Evolutionary conservation across 768 basidiomycete genomes (phyloP), one percentile per base, ranked within the genome.

Genomic region (Hydnum rufescens): DNA sequence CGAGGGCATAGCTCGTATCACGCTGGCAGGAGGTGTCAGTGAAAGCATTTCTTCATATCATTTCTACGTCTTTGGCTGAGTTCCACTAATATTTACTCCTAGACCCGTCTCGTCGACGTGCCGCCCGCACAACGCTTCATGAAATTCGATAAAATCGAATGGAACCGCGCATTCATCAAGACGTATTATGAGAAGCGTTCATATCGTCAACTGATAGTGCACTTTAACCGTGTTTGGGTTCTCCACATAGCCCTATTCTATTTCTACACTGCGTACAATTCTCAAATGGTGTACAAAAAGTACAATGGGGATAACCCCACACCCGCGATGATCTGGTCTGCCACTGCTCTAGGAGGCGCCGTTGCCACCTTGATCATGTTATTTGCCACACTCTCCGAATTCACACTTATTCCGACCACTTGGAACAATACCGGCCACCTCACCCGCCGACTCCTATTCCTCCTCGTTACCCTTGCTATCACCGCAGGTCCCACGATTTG

Each of bases 161-260:
- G 95, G 95, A 82, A 82, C 61, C 74, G 80, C 26, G 90, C 80
- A 3, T 97, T 97, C 67, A 93, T 90, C 84, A 97, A 99, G 71
- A 97, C 93, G 0, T 99, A 97, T 67, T 89, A 82, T 57, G 95
- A 99, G 66, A 89, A 90, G 62, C 88, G 95, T 29, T 92, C 92
- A 0, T 89, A 93, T 65, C 84, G 89, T 36, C 95, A 99, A 65
- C 74, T 97, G 1, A 74, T 97, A 54, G 93, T 99, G 74, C 96
- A 99, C 73, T 99, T 99, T 72, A 97, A 97, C 70, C 86, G 93
- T 48, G 86, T 99, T 59, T 99, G 95, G 92, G 89, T 97, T 65
- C 82, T 93, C 57, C 95, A 97, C 68, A 71, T 99, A 54, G 77
- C 92, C 31, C 67, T 96, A 63, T 97, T 82, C 72, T 97, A 82